Conservation (phyloP, 1,284 basidiomycete species). For the Heliocybe sulcata region DNA sequence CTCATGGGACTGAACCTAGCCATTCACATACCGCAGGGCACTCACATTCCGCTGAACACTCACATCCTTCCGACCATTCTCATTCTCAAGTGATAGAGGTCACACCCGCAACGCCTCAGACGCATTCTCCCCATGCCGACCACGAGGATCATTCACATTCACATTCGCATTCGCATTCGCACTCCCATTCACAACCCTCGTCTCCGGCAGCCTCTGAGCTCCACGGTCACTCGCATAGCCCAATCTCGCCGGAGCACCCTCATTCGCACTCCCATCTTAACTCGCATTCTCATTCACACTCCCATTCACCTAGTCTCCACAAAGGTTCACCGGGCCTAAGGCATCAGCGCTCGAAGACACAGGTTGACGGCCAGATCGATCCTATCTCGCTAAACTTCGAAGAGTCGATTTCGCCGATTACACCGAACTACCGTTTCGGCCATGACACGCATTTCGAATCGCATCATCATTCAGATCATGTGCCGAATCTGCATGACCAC, state of each 20-base stretch:
- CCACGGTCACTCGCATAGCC: slow-evolving; percentile 13
- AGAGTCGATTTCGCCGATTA: slow-evolving; percentile 35
- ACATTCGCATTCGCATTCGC: slow-evolving; percentile 16
- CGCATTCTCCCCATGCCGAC: not conserved
- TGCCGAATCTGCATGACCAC: slow-evolving; percentile 50
- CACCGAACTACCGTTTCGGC: slow-evolving; percentile 53
- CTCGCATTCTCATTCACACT: slow-evolving; percentile 17
- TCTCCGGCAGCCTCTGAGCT: not conserved
- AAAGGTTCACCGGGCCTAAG: slow-evolving; percentile 3
- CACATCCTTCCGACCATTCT: not conserved
- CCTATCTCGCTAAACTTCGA: slow-evolving; percentile 22
- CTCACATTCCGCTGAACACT: slow-evolving; percentile 13
- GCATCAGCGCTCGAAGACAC: slow-evolving; percentile 8
- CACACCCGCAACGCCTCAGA: not conserved
- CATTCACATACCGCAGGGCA: slow-evolving; percentile 3
- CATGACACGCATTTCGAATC: slow-evolving; percentile 52
- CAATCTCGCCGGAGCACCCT: slow-evolving; percentile 15
- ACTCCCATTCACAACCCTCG: not conserved
- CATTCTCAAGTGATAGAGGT: slow-evolving; percentile 8
- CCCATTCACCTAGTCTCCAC: slow-evolving; percentile 2
- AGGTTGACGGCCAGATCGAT: slow-evolving; percentile 22
- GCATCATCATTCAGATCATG: slow-evolving; percentile 42
- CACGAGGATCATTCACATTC: slow-evolving; percentile 19
- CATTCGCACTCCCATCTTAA: slow-evolving; percentile 28
- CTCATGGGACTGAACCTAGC: slow-evolving; percentile 7